A percentile compares a stretch with the other conserved stretches of the same genome.
Conservation (phyloP, 176 grass and related monocot genomes). For the Secale cereale region DNA sequence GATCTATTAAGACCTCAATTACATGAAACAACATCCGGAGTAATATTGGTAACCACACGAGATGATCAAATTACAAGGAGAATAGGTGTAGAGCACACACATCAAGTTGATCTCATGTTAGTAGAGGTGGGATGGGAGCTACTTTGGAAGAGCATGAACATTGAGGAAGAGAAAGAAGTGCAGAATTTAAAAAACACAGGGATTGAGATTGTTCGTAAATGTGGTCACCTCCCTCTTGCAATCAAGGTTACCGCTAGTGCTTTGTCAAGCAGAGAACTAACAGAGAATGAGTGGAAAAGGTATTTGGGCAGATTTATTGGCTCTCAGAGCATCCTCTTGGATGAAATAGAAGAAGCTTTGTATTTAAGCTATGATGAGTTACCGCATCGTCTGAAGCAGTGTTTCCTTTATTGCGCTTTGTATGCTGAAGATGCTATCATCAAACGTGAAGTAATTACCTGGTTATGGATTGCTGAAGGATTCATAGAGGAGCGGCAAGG, state of each 20-base stretch:
- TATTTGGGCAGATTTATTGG: neutral
- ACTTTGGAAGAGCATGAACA: too few species aligned
- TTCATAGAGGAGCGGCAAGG: too few species aligned
- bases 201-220: slow-evolving; percentile 24
- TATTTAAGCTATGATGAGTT: slow-evolving; percentile 45
- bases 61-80: too few species aligned
- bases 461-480: too few species aligned
- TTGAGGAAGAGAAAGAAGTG: too few species aligned
- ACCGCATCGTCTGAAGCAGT: slow-evolving; percentile 7
- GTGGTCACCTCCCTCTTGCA: slow-evolving; percentile 39
- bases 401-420: slow-evolving; percentile 37
- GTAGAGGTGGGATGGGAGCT: too few species aligned
- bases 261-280: neutral
- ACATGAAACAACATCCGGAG: too few species aligned
- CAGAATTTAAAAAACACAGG: neutral
- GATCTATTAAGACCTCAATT: too few species aligned
- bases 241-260: slow-evolving; percentile 16
- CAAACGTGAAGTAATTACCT: rapidly evolving
- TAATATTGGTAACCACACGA: too few species aligned
- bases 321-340: neutral
- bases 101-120: too few species aligned
- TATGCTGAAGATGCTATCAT: neutral
- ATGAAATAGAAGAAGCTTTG: neutral
- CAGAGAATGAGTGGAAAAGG: slow-evolving; percentile 21
- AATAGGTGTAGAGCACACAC: too few species aligned